Evolutionary conservation across 345 rosid genomes (phyloP), one percentile per base, ranked within the genome.

Genomic region (Conringia planisiliqua): DNA sequence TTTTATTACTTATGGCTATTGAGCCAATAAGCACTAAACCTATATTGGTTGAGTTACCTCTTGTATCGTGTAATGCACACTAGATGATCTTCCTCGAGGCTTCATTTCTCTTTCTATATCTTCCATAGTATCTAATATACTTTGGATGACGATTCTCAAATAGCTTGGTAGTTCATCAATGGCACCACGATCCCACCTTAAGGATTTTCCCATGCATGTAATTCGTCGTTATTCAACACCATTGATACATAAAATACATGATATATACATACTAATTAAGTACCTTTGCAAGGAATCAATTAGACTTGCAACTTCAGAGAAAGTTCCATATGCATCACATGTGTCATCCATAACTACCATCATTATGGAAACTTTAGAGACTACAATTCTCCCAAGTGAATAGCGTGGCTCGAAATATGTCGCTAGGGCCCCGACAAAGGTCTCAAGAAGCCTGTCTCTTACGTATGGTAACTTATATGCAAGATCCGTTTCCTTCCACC

Each of bases 321-420:
- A 40, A 48, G 47, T 47, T 13, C 44, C 60, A 66, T 50, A 66
- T 50, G 59, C 44, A 66, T 66, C 60, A 66, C 33, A 66, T 35
- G 60, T 50, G 22, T 66, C 71, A 66, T 66, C 44, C 20, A 66
- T 10, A 66, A 35, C 22, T 2, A 12, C 12, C 2, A 32, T 4
- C 46, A 14, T 32, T 46, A 46, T 17, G 11, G 51, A 46, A 14
- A 51, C 0, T 9, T 66, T 66, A 66, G 32, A 1, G 24, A 36
- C 32, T 48, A 48, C 4, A 24, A 66, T 32, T 51, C 71, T 66
- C 12, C 59, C 71, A 50, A 35, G 20, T 9, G 60, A 66, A 66
- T 47, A 66, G 12, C 20, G 60, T 66, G 71, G 60, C 71, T 66
- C 60, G 47, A 50, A 51, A n/a, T 47, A 66, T 1, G 39, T 0